These are phyloP conservation scores for Xanthoconium stramineum DNA, from an alignment of 768 basidiomycete species.

Conservation along the genomic window DNA sequence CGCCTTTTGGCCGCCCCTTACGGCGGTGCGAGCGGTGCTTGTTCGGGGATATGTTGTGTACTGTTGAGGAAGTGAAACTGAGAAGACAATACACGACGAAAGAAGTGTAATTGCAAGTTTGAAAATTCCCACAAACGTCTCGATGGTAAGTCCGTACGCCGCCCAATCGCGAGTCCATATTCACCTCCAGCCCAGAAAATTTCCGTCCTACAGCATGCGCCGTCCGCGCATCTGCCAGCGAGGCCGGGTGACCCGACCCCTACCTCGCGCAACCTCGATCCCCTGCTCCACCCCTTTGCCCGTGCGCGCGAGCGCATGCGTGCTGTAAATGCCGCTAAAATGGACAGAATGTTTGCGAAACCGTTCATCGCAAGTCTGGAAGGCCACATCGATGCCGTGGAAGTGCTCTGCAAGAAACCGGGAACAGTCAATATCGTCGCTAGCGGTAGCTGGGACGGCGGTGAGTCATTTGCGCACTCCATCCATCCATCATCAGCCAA, in stretches of 20 bases:
- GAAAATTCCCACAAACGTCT: constrained; percentile 3
- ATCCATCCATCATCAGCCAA: neutral
- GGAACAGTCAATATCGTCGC: constrained; percentile 75
- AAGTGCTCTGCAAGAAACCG: constrained; percentile 71
- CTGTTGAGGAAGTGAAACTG: neutral
- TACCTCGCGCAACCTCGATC: constrained; percentile 87
- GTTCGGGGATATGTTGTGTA: neutral
- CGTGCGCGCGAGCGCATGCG: constrained; percentile 90
- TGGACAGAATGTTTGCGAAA: constrained; percentile 97
- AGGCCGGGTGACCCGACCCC: constrained; percentile 85
- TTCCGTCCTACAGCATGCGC: constrained; percentile 81
- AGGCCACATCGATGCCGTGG: constrained; percentile 94
- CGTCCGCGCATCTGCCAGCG: constrained; percentile 65
- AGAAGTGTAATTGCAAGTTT: neutral
- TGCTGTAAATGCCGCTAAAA: constrained; percentile 92
- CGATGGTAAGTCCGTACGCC: constrained; percentile 14
- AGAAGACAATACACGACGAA: neutral
- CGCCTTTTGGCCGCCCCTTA: neutral
- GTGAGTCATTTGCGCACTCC: constrained; percentile 41
- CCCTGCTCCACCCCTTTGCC: constrained; percentile 93
- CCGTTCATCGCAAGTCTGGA: constrained; percentile 89
- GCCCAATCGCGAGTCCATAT: neutral
- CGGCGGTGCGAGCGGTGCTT: neutral
- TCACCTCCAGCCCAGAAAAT: constrained; percentile 59
- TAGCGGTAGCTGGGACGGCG: constrained; percentile 95